Conservation (phyloP, 305 asterid genomes). For the Ajuga reptans region DNA sequence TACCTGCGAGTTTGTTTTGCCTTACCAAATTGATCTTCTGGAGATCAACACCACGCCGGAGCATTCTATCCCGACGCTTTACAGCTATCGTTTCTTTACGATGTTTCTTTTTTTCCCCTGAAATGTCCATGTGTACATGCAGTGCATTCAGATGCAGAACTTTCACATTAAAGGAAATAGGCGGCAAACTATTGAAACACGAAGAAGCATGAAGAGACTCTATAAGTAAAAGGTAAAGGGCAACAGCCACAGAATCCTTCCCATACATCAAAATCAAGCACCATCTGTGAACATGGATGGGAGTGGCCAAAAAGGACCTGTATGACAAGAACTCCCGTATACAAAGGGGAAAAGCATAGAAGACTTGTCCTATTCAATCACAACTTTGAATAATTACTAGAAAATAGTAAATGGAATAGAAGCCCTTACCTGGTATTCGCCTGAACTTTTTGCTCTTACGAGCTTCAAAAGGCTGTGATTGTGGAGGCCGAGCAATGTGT, state of each 20-base stretch:
- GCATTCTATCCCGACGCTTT: slow-evolving; percentile 80
- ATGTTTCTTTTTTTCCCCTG: slow-evolving; percentile 86
- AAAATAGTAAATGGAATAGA: neutral
- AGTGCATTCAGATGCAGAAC: slow-evolving; percentile 20
- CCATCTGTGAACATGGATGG: neutral
- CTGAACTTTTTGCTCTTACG: slow-evolving; percentile 50
- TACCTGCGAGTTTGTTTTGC: neutral
- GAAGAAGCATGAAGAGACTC: neutral
- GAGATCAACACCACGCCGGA: slow-evolving; percentile 77
- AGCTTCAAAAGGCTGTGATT: slow-evolving; percentile 60
- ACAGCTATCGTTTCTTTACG: slow-evolving; percentile 69
- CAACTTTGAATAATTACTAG: neutral
- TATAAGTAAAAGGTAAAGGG: slow-evolving; percentile 7
- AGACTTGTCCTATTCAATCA: neutral
- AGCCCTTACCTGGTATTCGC: slow-evolving; percentile 54
- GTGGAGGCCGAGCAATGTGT: slow-evolving; percentile 43
- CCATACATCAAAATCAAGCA: neutral
- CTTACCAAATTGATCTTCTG: slow-evolving; percentile 71
- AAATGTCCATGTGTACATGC: slow-evolving; percentile 17
- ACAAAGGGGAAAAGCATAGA: neutral
- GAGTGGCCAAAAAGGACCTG: neutral
- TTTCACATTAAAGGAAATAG: neutral
- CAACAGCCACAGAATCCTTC: neutral
- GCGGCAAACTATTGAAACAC: slow-evolving; percentile 2
- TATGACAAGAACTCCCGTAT: neutral